Percentiles rank a stretch among this genome's conserved stretches.
phyloP scores from a whole-genome alignment of 352 stramenopile species.

The Elongisporangium prolatum region DNA sequence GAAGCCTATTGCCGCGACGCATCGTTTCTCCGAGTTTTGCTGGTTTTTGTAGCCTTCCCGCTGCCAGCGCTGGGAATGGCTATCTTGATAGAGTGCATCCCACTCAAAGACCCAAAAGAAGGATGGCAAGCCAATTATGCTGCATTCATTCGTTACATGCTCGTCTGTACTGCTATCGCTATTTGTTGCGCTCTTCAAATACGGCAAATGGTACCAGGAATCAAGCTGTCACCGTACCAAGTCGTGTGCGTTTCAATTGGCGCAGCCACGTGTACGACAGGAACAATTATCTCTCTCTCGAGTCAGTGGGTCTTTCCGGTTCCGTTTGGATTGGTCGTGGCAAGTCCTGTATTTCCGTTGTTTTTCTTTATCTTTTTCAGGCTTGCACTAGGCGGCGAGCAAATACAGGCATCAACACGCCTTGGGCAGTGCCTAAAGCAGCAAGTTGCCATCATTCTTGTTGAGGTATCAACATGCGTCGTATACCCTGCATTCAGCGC shows the following conservation, averaged over 20 bases:
- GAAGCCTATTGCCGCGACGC: constrained; percentile 2
- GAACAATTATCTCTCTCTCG: constrained; percentile 1
- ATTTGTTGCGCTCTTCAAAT: constrained; percentile 6
- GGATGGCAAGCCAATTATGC: constrained; percentile 20
- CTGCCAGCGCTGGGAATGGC: constrained; percentile 12
- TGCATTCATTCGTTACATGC: constrained; percentile 17
- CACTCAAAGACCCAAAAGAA: constrained; percentile 1
- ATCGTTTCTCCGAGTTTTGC: background rate
- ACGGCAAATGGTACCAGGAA: background rate
- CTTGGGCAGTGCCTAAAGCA: background rate
- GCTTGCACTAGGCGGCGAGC: constrained; percentile 7
- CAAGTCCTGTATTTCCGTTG: constrained; percentile 8
- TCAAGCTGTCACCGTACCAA: background rate
- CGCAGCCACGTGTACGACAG: too few species aligned
- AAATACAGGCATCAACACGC: background rate
- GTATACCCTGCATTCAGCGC: too few species aligned
- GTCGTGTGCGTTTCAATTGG: constrained; percentile 7
- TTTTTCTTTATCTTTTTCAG: constrained; percentile 12
- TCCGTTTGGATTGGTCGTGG: constrained; percentile 18
- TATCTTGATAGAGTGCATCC: constrained; percentile 18
- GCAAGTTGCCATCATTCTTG: too few species aligned
- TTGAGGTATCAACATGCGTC: too few species aligned
- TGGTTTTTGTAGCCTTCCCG: constrained; percentile 3
- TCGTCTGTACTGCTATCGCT: constrained; percentile 5
- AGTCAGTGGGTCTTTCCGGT: constrained; percentile 18